Evolutionary conservation across 371 early-diverging fungal species (phyloP).

Genomic region (Mortierella sp.): DNA sequence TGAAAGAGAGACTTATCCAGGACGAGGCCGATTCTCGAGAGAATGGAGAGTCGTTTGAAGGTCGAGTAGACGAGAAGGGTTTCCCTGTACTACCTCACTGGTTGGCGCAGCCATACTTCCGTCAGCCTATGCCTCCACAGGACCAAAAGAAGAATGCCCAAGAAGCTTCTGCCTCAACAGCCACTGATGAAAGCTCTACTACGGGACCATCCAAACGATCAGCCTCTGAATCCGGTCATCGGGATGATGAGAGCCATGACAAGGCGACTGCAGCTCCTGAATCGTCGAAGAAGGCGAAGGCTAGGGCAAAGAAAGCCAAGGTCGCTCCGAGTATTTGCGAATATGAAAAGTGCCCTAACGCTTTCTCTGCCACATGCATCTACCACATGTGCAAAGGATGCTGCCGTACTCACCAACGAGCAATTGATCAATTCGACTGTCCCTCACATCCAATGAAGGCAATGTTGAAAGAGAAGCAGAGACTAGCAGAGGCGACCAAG

Average conservation of each 20-base stretch:
- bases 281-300: neutral
- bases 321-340: constrained; percentile 1
- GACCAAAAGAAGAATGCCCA: constrained; percentile 13
- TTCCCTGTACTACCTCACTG: constrained; percentile 73
- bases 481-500: neutral
- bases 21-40: constrained; percentile 42
- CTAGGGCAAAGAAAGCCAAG: constrained; percentile 4
- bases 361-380: constrained; percentile 5
- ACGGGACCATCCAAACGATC: neutral
- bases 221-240: neutral
- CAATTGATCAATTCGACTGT: neutral
- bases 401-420: constrained; percentile 3
- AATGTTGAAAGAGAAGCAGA: neutral
- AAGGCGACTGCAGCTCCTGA: neutral
- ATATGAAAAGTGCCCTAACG: constrained; percentile 4
- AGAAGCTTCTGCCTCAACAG: too few species aligned
- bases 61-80: constrained; percentile 63
- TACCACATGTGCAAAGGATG: constrained; percentile 7
- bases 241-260: neutral
- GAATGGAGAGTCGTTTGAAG: constrained; percentile 24
- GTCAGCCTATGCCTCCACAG: constrained; percentile 58
- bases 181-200: neutral
- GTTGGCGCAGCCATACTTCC: constrained; percentile 76
- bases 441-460: constrained; percentile 2
- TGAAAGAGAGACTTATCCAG: constrained; percentile 65